phyloP scores from a whole-genome alignment of 768 basidiomycete genomes.

The Lactarius hengduanensis region DNA sequence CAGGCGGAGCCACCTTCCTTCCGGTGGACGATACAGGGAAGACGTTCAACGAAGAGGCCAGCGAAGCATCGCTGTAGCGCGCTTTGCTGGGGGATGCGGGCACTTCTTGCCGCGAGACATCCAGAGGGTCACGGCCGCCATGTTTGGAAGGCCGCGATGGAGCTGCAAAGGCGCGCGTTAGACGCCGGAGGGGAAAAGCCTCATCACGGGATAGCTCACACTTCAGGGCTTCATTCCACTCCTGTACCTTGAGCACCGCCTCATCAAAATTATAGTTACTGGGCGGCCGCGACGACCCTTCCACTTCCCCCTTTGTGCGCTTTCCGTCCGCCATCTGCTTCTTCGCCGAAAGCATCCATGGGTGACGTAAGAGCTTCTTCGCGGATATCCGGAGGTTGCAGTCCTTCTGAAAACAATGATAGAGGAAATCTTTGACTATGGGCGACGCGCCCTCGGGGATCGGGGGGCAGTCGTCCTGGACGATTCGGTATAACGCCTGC shows the following conservation, averaged over 20 bases:
- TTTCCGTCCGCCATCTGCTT: constrained; percentile 58
- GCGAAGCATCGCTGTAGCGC: constrained; percentile 12
- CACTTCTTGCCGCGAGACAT: constrained; percentile 47
- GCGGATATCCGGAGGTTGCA: constrained; percentile 92
- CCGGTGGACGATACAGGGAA: constrained; percentile 20
- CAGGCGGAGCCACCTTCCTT: constrained; percentile 26
- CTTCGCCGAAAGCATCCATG: constrained; percentile 91
- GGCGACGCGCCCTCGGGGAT: constrained; percentile 95
- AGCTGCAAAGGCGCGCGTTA: constrained; percentile 42
- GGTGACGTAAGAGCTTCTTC: constrained; percentile 87
- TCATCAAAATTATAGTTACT: constrained; percentile 92
- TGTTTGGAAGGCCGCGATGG: constrained; percentile 75
- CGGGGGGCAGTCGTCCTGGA: constrained; percentile 96
- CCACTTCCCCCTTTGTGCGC: constrained; percentile 38
- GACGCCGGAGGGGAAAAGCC: constrained; percentile 16
- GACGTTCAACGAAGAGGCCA: constrained; percentile 22
- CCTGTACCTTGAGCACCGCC: constrained; percentile 91
- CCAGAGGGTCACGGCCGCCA: constrained; percentile 38
- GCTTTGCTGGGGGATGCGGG: constrained; percentile 33
- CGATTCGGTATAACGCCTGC: constrained; percentile 98
- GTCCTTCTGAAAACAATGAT: constrained; percentile 98
- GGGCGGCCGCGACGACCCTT: constrained; percentile 45
- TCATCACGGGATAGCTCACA: constrained; percentile 47
- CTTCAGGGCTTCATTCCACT: constrained; percentile 97
- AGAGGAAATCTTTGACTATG: constrained; percentile 93